phyloP scores from a whole-genome alignment of 2,329 filamentous ascomycete genomes.

The Passalora sequoiae region DNA sequence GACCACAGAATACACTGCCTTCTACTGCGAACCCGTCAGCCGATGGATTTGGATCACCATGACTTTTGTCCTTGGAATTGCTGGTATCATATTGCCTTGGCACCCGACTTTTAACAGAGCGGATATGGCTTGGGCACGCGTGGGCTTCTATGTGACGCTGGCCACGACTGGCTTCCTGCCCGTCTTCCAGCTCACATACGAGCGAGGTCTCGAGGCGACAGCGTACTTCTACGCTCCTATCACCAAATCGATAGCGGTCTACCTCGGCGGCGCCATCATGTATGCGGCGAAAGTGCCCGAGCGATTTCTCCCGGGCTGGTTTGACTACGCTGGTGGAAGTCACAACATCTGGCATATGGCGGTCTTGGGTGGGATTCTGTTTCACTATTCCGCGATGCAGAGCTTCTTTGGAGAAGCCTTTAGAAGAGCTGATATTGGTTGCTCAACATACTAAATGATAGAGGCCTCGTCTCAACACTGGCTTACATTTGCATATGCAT shows the following conservation, averaged over 20 bases:
- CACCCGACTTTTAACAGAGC: slow-evolving; percentile 87
- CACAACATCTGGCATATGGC: slow-evolving; percentile 98
- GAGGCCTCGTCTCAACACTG: not conserved
- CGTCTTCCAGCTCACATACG: slow-evolving; percentile 73
- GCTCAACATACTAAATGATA: slow-evolving; percentile 26
- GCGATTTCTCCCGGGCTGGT: slow-evolving; percentile 84
- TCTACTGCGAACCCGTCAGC: slow-evolving; percentile 90
- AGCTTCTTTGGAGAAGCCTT: slow-evolving; percentile 69
- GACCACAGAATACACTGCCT: slow-evolving; percentile 96
- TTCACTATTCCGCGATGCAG: slow-evolving; percentile 95
- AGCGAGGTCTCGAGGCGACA: slow-evolving; percentile 75
- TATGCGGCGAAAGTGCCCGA: slow-evolving; percentile 93
- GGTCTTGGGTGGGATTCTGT: slow-evolving; percentile 91
- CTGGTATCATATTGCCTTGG: slow-evolving; percentile 90
- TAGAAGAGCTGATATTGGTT: slow-evolving; percentile 28
- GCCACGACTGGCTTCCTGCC: slow-evolving; percentile 85
- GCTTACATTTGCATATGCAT: not conserved
- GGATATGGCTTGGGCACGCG: slow-evolving; percentile 89
- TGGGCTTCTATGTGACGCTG: slow-evolving; percentile 84
- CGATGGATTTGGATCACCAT: slow-evolving; percentile 80
- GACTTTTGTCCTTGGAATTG: slow-evolving; percentile 75
- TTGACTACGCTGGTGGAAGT: slow-evolving; percentile 91
- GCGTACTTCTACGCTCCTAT: slow-evolving; percentile 85
- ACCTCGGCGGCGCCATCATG: slow-evolving; percentile 74
- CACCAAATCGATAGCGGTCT: slow-evolving; percentile 78